Evolutionary conservation across 1,284 basidiomycete genomes (phyloP), one percentile per base, ranked within the genome.

Genomic region (Agroathelia rolfsii): DNA sequence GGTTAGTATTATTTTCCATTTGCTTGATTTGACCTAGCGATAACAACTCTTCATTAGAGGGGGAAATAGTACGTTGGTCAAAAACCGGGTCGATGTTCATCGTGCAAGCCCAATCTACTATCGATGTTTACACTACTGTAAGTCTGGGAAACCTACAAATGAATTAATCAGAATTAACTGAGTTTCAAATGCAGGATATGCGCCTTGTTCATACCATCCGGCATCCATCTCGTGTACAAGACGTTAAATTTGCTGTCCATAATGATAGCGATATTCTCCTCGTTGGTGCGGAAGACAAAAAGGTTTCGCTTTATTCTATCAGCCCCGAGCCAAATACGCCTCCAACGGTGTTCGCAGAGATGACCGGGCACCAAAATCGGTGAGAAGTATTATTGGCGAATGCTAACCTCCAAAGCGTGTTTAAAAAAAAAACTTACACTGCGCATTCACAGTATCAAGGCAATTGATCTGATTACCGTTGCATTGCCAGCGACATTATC

Each of bases 31-130:
- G n/a, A n/a, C n/a, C n/a, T n/a, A n/a, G n/a, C 35, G 19, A 41
- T 24, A 17, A 26, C 35, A 32, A 34, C 12, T 14, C 20, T 10
- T 33, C 18, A 40, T 2, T 45, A 88, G 90, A 94, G 66, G 88
- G 82, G 1, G 90, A 95, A 49, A 56, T 83, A 6, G 87, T 93
- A 17, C 69, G 80, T 19, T 95, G 89, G 78, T 86, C 86, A 2
- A 62, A 66, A 2, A 67, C 72, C 5, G 90, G 90, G 0, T 66
- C 70, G 3, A 62, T 76, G 18, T 89, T 94, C 47, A 76, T 75
- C 9, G 81, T 95, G 1, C 78, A 88, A 46, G 70, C 72, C 11
- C 72, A 72, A 17, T 73, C 69, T 28, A 77, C 68, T n/a, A 71
- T 94, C 13, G 84, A 89, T 43, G 52, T 94, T 4, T 93, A 88